These are phyloP conservation scores for Saturnispora quitensis DNA, from an alignment of 805 yeast species.

Conservation along the genomic window DNA sequence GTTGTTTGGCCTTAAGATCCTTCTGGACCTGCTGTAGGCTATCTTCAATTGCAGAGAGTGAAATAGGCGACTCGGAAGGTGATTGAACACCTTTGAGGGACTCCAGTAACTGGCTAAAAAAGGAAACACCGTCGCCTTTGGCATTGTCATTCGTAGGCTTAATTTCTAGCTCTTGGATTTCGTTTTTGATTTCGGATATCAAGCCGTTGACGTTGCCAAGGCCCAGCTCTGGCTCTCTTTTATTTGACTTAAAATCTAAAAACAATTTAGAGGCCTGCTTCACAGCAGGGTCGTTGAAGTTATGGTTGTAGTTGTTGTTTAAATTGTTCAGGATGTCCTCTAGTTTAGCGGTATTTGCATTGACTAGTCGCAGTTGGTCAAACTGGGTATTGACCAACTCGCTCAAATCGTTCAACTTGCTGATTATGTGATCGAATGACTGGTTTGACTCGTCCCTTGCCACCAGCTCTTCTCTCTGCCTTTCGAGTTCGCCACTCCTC, in stretches of 20 bases:
- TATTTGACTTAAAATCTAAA: conserved; percentile 32
- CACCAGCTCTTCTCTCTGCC: not conserved
- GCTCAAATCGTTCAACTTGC: conserved; percentile 8
- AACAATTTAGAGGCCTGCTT: conserved; percentile 55
- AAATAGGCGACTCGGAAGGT: not conserved
- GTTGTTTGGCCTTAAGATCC: conserved; percentile 19
- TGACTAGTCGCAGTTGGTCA: not conserved
- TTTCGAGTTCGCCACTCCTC: conserved; percentile 21
- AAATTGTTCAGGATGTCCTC: conserved; percentile 43
- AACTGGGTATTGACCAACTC: conserved; percentile 11
- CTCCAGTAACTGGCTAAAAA: not conserved
- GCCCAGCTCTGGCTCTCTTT: not conserved
- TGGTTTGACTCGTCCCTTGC: not conserved
- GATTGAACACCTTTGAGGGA: not conserved
- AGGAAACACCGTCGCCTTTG: not conserved
- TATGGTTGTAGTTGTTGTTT: conserved; percentile 59
- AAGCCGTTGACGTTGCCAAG: not conserved
- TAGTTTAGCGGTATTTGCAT: conserved; percentile 18
- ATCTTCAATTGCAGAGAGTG: conserved; percentile 2
- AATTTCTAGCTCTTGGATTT: not conserved
- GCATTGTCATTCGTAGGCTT: not conserved
- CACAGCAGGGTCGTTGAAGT: conserved; percentile 82
- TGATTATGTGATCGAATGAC: conserved; percentile 2
- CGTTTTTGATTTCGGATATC: not conserved
- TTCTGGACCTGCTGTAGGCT: conserved; percentile 20